Evolutionary conservation across 345 rosid genomes (phyloP).

Genomic region (Hibiscus tridactylites): DNA sequence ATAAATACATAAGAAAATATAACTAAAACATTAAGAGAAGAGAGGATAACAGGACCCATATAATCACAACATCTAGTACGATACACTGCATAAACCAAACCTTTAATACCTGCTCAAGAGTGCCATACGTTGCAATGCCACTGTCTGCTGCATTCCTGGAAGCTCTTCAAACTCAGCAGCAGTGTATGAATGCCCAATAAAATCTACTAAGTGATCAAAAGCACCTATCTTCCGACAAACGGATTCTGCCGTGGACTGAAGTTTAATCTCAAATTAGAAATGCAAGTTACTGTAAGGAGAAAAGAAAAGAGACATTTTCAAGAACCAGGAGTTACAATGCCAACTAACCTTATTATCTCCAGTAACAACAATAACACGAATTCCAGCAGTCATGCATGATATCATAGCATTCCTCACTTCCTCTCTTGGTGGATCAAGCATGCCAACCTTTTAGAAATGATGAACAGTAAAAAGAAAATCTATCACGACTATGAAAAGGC

Average conservation of each 20-base stretch:
- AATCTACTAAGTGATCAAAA: slow-evolving; percentile 80
- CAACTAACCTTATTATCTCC: slow-evolving; percentile 92
- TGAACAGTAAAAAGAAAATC: background rate
- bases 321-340: background rate
- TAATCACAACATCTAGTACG: slow-evolving; percentile 3
- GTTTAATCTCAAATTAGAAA: slow-evolving; percentile 21
- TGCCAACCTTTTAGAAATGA: slow-evolving; percentile 64
- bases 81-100: background rate
- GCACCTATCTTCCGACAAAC: slow-evolving; percentile 94
- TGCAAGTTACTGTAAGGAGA: slow-evolving; percentile 6
- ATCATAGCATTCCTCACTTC: slow-evolving; percentile 96
- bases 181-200: slow-evolving; percentile 74
- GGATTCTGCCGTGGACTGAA: slow-evolving; percentile 97
- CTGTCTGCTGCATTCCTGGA: slow-evolving; percentile 76
- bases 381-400: slow-evolving; percentile 97
- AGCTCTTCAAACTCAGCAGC: slow-evolving; percentile 96
- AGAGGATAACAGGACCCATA: background rate
- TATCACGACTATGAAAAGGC: background rate
- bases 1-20: slow-evolving; percentile 3
- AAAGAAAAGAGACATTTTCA: slow-evolving; percentile 2
- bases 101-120: slow-evolving; percentile 69
- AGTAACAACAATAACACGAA: slow-evolving; percentile 97
- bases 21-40: background rate
- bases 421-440: slow-evolving; percentile 98
- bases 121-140: slow-evolving; percentile 84